These are phyloP conservation scores for Saturnispora kantuleensis DNA, from an alignment of 805 yeast genomes.

Conservation along the genomic window DNA sequence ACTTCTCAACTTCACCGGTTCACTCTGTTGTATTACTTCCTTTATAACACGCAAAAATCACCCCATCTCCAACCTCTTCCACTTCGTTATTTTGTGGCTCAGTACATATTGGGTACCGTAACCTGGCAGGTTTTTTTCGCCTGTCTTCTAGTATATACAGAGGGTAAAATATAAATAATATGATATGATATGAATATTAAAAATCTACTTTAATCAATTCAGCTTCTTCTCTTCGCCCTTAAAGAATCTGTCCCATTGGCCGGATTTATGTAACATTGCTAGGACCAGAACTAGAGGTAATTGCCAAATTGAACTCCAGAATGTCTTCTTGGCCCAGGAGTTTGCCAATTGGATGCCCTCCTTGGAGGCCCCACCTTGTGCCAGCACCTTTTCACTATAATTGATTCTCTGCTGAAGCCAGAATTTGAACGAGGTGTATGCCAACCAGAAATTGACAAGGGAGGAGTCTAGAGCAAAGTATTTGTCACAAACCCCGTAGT, in stretches of 20 bases:
- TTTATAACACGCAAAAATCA: too few species aligned
- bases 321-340: constrained; percentile 68
- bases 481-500: constrained; percentile 75
- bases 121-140: too few species aligned
- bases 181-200: neutral
- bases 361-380: constrained; percentile 33
- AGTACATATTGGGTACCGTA: too few species aligned
- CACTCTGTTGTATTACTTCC: too few species aligned
- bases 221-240: constrained; percentile 15
- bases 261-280: constrained; percentile 92
- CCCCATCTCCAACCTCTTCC: too few species aligned
- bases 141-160: neutral
- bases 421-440: constrained; percentile 68
- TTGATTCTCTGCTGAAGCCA: constrained; percentile 74
- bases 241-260: constrained; percentile 79
- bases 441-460: constrained; percentile 75
- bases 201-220: neutral
- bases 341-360: constrained; percentile 54
- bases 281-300: constrained; percentile 80
- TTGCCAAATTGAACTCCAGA: constrained; percentile 94
- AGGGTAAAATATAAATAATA: neutral
- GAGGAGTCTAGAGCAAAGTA: constrained; percentile 75
- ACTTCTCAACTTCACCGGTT: too few species aligned
- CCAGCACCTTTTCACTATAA: constrained; percentile 31
- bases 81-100: too few species aligned